Evolutionary conservation across 176 grass and related monocot species (phyloP).

Genomic region (Eragrostis curvula): DNA sequence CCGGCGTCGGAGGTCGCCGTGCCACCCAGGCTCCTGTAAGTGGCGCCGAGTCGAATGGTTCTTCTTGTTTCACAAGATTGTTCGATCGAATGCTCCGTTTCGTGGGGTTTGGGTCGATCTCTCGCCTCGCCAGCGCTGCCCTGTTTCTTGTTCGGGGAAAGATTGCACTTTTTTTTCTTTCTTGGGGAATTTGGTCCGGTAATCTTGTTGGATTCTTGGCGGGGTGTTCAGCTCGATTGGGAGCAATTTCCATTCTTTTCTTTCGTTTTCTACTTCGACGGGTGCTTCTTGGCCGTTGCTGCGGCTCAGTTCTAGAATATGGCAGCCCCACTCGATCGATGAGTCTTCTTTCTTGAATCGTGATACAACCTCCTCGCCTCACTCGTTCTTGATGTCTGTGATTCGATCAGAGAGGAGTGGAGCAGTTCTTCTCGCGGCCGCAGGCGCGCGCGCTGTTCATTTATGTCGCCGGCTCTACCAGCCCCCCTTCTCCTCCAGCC

Average conservation of each 20-base stretch:
- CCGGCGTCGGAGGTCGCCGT: slow-evolving; percentile 7
- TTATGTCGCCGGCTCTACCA: slow-evolving; percentile 53
- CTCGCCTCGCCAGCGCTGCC: neutral
- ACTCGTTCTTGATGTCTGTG: neutral
- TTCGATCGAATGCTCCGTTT: neutral
- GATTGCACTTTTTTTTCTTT: neutral
- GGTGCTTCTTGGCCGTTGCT: neutral
- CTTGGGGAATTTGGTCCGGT: neutral
- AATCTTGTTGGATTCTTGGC: neutral
- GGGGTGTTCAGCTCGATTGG: neutral
- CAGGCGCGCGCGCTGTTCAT: slow-evolving; percentile 32
- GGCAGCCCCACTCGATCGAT: neutral
- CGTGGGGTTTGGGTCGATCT: neutral
- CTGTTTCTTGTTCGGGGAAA: slow-evolving; percentile 21
- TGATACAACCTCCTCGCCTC: neutral
- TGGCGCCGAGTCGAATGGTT: neutral
- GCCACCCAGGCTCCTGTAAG: slow-evolving; percentile 22
- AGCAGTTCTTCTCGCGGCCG: neutral
- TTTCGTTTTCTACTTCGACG: neutral
- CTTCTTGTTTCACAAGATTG: neutral
- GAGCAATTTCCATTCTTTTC: neutral
- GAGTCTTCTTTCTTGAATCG: neutral
- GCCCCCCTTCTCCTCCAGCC: slow-evolving; percentile 29
- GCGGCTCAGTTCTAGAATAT: neutral
- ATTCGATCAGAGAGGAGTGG: neutral